Conservation (phyloP, 2,329 filamentous ascomycete species). For the Pestalotiopsis sp. region DNA sequence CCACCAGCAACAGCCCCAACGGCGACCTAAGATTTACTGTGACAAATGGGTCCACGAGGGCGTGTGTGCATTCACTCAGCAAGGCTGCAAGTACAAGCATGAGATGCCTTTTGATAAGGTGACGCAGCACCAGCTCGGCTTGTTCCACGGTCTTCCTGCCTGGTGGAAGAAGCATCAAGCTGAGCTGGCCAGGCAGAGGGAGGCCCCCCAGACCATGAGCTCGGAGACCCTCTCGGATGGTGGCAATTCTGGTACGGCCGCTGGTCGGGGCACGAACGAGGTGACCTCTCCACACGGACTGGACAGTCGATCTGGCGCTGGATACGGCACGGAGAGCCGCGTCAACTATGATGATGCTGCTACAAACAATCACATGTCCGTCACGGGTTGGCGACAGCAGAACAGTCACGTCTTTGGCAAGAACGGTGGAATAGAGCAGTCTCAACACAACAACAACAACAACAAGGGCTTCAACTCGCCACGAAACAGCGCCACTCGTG, state of each 20-base stretch:
- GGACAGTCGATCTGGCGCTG: neutral
- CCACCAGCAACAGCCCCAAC: conserved; percentile 19
- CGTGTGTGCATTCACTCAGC: conserved; percentile 81
- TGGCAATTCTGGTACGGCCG: neutral
- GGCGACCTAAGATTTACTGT: conserved; percentile 71
- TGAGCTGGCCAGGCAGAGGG: conserved; percentile 41
- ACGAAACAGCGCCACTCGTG: neutral
- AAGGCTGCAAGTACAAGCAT: conserved; percentile 88
- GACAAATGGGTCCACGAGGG: conserved; percentile 89
- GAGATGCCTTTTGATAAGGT: conserved; percentile 77
- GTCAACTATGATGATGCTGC: neutral
- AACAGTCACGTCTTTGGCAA: conserved; percentile 1
- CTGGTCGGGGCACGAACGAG: neutral
- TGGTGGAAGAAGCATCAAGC: conserved; percentile 62
- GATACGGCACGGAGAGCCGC: neutral
- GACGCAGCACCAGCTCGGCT: conserved; percentile 70
- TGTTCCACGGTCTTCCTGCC: conserved; percentile 64
- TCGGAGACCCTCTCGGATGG: neutral
- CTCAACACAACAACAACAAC: neutral
- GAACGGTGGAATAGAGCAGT: neutral
- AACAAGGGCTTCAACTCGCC: neutral
- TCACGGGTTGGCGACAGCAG: conserved; percentile 1
- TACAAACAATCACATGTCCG: neutral
- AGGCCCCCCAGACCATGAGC: conserved; percentile 14
- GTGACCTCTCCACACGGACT: neutral